Evolutionary conservation across 257 asterid species (phyloP).

Genomic region (Lavandula angustifolia): DNA sequence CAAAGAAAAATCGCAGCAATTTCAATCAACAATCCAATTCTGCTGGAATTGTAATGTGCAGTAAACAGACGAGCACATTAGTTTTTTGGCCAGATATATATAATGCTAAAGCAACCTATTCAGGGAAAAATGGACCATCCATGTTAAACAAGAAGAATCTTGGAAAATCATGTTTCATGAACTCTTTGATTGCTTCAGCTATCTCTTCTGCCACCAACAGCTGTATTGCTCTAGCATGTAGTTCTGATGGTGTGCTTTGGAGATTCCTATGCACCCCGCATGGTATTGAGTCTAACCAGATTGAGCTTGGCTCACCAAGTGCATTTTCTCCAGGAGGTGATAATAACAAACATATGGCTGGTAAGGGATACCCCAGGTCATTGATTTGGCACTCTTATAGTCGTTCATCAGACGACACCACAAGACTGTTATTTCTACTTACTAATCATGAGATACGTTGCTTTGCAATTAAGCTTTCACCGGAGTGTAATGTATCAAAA

Average conservation of each 20-base stretch:
- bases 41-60: conserved; percentile 73
- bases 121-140: conserved; percentile 39
- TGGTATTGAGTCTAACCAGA: conserved; percentile 52
- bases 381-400: conserved; percentile 68
- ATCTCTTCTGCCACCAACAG: conserved; percentile 43
- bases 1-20: conserved; percentile 43
- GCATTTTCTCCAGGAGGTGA: conserved; percentile 46
- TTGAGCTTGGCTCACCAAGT: conserved; percentile 39
- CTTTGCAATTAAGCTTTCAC: conserved; percentile 50
- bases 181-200: conserved; percentile 78
- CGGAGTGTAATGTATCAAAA: conserved; percentile 50
- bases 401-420: conserved; percentile 43
- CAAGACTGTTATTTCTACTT: conserved; percentile 72
- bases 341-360: conserved; percentile 44
- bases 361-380: conserved; percentile 86
- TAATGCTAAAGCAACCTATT: conserved; percentile 40
- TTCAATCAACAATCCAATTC: conserved; percentile 48
- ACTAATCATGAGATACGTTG: conserved; percentile 80
- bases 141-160: conserved; percentile 39
- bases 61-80: conserved; percentile 51
- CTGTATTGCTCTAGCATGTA: conserved; percentile 75
- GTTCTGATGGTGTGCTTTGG: conserved; percentile 81
- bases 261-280: conserved; percentile 60
- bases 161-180: conserved; percentile 45
- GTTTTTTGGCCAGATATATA: conserved; percentile 79